Conservation (phyloP, 306 rosid species). For the Pterocarpus macrocarpus region DNA sequence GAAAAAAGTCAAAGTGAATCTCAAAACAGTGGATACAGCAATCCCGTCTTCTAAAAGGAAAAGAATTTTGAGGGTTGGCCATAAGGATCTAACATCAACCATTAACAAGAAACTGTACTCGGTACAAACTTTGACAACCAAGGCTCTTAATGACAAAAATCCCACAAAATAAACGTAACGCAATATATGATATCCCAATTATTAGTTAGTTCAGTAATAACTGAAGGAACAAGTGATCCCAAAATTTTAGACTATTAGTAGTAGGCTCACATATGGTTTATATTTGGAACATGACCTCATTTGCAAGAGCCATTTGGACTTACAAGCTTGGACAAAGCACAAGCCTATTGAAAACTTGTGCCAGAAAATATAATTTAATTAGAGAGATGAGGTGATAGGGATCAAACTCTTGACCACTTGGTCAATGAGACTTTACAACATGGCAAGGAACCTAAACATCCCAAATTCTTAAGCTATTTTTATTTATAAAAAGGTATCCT, state of each 20-base stretch:
- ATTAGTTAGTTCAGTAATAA: slow-evolving; percentile 40
- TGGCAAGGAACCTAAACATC: too few species aligned
- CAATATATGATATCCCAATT: slow-evolving; percentile 35
- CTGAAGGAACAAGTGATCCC: background rate
- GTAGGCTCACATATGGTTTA: slow-evolving; percentile 6
- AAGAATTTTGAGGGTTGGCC: background rate
- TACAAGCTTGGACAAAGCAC: background rate
- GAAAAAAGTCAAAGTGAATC: slow-evolving; percentile 17
- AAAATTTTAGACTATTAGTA: slow-evolving; percentile 4
- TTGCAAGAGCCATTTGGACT: background rate
- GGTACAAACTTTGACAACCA: slow-evolving; percentile 7
- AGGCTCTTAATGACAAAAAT: slow-evolving; percentile 13
- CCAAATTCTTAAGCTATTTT: too few species aligned
- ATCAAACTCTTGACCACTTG: too few species aligned
- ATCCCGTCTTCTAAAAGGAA: background rate
- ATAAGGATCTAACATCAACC: background rate
- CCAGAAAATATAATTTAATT: background rate
- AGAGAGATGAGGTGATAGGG: slow-evolving; percentile 19
- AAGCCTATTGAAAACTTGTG: background rate
- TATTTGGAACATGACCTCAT: background rate
- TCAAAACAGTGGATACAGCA: slow-evolving; percentile 5
- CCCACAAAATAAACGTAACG: background rate
- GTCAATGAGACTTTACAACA: too few species aligned
- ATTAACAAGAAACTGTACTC: background rate
- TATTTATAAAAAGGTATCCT: too few species aligned